Conservation (phyloP, 768 basidiomycete genomes). For the Lepiota venenata region DNA sequence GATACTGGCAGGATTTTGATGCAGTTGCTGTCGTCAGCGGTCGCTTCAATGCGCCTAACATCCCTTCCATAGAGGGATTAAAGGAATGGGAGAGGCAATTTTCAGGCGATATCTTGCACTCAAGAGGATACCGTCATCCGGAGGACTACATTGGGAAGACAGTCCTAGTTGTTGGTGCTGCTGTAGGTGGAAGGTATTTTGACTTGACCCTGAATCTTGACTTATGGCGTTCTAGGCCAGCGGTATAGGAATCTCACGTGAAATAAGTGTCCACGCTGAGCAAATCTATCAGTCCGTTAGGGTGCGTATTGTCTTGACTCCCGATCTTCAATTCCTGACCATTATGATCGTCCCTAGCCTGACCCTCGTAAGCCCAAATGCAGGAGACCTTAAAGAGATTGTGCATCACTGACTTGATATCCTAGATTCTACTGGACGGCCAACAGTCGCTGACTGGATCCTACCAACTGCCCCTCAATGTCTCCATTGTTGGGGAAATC, state of each 20-base stretch:
- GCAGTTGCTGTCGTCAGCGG: conserved; percentile 32
- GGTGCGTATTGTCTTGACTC: conserved; percentile 12
- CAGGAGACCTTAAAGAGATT: neutral
- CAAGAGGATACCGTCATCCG: conserved; percentile 39
- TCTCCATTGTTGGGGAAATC: conserved; percentile 38
- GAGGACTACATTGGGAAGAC: conserved; percentile 32
- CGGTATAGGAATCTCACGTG: conserved; percentile 32
- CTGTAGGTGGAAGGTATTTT: conserved; percentile 20
- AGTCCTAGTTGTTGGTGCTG: conserved; percentile 40
- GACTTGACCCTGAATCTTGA: neutral
- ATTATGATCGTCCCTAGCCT: neutral
- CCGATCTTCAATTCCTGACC: neutral
- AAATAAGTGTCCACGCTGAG: conserved; percentile 27
- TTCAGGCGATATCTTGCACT: conserved; percentile 32
- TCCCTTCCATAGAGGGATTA: conserved; percentile 30
- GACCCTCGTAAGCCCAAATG: neutral
- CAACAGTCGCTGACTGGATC: conserved; percentile 16
- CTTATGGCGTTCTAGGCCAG: conserved; percentile 23
- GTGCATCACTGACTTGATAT: neutral
- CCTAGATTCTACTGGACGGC: conserved; percentile 13
- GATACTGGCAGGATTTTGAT: conserved; percentile 28
- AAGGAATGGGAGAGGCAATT: conserved; percentile 30
- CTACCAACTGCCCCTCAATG: conserved; percentile 27
- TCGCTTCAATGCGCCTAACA: conserved; percentile 30
- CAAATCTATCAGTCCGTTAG: conserved; percentile 30